Evolutionary conservation across 2,329 filamentous ascomycete species (phyloP).

Genomic region (Hypoxylon sp.): DNA sequence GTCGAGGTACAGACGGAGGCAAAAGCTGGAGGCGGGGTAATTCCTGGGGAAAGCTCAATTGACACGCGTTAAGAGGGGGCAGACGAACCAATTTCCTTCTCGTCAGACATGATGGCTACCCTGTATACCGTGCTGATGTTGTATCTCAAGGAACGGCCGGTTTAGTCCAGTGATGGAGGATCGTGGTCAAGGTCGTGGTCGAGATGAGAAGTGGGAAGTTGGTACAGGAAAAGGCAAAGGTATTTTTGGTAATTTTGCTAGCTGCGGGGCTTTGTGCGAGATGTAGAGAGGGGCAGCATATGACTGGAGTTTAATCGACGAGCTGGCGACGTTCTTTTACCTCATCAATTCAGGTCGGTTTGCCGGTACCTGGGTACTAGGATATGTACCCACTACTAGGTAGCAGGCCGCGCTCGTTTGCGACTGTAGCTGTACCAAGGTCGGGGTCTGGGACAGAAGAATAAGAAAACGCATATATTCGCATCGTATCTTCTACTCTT

Average conservation of each 20-base stretch:
- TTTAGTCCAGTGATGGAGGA: slow-evolving; percentile 13
- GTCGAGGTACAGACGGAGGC: slow-evolving; percentile 20
- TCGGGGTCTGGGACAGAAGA: too few species aligned
- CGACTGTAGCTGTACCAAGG: neutral
- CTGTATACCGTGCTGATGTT: slow-evolving; percentile 11
- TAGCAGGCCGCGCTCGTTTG: neutral
- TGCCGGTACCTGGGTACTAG: slow-evolving; percentile 1
- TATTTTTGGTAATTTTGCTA: slow-evolving; percentile 41
- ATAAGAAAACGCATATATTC: neutral
- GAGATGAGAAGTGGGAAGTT: slow-evolving; percentile 31
- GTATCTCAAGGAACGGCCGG: slow-evolving; percentile 6
- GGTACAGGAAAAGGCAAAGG: slow-evolving; percentile 19
- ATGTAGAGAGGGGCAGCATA: slow-evolving; percentile 34
- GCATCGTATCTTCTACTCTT: too few species aligned
- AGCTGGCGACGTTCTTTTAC: slow-evolving; percentile 37
- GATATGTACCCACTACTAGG: neutral
- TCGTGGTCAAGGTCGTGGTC: slow-evolving; percentile 10
- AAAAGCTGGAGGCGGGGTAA: slow-evolving; percentile 41
- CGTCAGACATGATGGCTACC: slow-evolving; percentile 42
- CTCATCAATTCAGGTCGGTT: slow-evolving; percentile 28
- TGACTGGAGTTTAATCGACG: slow-evolving; percentile 21
- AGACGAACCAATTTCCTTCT: slow-evolving; percentile 46
- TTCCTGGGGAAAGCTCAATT: slow-evolving; percentile 29
- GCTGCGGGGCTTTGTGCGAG: slow-evolving; percentile 43
- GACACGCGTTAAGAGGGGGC: slow-evolving; percentile 18